phyloP scores from a whole-genome alignment of 2,329 filamentous ascomycete species.

The Myriosclerotinia curreyana region DNA sequence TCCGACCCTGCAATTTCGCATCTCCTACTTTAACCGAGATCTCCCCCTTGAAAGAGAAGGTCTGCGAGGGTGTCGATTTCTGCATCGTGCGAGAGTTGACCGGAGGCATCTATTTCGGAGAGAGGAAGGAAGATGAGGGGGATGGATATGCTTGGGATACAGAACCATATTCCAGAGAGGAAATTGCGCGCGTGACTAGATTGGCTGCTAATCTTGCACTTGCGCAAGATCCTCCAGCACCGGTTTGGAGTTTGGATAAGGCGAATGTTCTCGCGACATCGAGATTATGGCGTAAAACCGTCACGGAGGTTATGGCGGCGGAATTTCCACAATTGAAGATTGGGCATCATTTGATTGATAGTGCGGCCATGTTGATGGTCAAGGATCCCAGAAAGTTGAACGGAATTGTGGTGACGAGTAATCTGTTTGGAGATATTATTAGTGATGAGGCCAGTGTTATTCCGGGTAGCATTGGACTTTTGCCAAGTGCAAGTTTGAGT shows the following conservation, averaged over 20 bases:
- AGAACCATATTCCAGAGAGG: slow-evolving; percentile 77
- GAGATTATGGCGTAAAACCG: slow-evolving; percentile 83
- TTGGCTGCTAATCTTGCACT: slow-evolving; percentile 79
- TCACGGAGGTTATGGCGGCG: slow-evolving; percentile 77
- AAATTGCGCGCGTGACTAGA: slow-evolving; percentile 85
- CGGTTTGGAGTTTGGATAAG: slow-evolving; percentile 89
- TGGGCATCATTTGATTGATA: slow-evolving; percentile 89
- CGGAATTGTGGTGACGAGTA: slow-evolving; percentile 88
- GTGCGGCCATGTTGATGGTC: slow-evolving; percentile 95
- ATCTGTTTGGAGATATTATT: slow-evolving; percentile 95
- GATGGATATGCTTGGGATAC: slow-evolving; percentile 75
- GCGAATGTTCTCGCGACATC: slow-evolving; percentile 92
- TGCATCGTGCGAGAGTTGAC: slow-evolving; percentile 90
- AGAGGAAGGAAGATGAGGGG: slow-evolving; percentile 75
- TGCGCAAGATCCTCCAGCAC: slow-evolving; percentile 69
- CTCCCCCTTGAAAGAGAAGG: slow-evolving; percentile 81
- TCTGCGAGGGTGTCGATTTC: slow-evolving; percentile 87
- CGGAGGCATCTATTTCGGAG: slow-evolving; percentile 93
- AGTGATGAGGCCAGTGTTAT: slow-evolving; percentile 94
- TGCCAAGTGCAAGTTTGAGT: slow-evolving; percentile 83
- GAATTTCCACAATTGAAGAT: slow-evolving; percentile 87
- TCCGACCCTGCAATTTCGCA: slow-evolving; percentile 93
- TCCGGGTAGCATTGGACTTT: slow-evolving; percentile 80
- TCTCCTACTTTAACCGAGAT: slow-evolving; percentile 78
- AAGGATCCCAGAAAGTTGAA: slow-evolving; percentile 88